A percentile compares a stretch with the other conserved stretches of the same genome.
These are phyloP conservation scores for Puccinellia tenuiflora DNA, from an alignment of 176 grass and related monocot species.

Conservation along the genomic window DNA sequence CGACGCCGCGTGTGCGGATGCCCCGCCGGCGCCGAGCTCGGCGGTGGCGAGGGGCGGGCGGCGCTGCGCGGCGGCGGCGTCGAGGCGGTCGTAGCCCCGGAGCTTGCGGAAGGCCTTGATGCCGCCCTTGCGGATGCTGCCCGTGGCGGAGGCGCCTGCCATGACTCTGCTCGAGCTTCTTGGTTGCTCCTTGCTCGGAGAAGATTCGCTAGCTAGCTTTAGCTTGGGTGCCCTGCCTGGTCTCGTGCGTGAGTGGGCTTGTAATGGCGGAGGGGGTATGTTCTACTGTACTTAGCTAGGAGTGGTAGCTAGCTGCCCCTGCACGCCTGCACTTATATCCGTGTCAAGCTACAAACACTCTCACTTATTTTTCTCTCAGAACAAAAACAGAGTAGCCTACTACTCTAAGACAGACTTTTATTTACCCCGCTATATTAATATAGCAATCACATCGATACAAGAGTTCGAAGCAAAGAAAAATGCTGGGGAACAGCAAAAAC, in stretches of 20 bases:
- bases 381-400: no score
- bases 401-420: no score
- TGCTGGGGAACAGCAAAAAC: no score
- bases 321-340: not conserved
- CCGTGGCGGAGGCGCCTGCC: not conserved
- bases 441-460: no score
- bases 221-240: no score
- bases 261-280: not conserved
- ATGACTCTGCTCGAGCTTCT: not conserved
- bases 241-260: not conserved
- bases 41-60: constrained; percentile 33
- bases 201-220: no score
- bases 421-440: no score
- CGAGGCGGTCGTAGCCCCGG: constrained; percentile 49
- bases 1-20: not conserved
- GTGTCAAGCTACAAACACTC: not conserved
- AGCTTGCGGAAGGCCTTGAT: constrained; percentile 76
- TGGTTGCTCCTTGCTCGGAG: not conserved
- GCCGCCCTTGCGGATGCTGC: constrained; percentile 44
- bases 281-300: not conserved
- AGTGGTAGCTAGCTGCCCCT: not conserved
- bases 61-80: constrained; percentile 29
- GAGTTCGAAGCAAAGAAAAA: no score
- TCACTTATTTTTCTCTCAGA: not conserved
- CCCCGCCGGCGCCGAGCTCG: constrained; percentile 16